Conservation (phyloP, 106 monocot species). For the Vanilla planifolia region DNA sequence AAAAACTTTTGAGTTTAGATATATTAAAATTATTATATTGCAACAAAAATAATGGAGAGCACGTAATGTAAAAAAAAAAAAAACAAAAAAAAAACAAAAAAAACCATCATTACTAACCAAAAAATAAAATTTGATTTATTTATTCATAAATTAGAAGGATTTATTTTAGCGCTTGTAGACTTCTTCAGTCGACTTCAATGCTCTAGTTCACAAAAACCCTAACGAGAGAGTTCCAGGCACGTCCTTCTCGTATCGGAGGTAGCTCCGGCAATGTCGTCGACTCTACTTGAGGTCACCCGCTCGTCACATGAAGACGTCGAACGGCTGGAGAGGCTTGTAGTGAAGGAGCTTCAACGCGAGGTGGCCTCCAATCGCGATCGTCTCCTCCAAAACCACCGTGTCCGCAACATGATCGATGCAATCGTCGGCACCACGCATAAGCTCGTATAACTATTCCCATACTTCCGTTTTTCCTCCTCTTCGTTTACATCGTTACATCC, state of each 20-base stretch:
- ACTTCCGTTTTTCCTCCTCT: background rate
- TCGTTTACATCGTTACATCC: background rate
- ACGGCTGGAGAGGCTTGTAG: slow-evolving; percentile 79
- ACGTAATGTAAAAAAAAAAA: too few species aligned
- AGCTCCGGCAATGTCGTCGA: slow-evolving; percentile 66
- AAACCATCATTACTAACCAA: too few species aligned
- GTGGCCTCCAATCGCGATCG: slow-evolving; percentile 73
- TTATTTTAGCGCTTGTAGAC: too few species aligned
- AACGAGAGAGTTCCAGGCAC: too few species aligned
- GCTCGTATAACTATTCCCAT: slow-evolving; percentile 31
- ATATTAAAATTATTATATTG: too few species aligned
- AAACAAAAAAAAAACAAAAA: too few species aligned
- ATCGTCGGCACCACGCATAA: slow-evolving; percentile 60
- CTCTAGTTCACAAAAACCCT: too few species aligned
- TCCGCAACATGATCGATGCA: slow-evolving; percentile 74
- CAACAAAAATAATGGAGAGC: too few species aligned
- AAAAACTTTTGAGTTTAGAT: too few species aligned
- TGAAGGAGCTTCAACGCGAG: slow-evolving; percentile 89
- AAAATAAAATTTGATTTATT: too few species aligned
- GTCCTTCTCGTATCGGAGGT: background rate
- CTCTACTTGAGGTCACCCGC: slow-evolving; percentile 85
- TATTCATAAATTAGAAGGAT: too few species aligned
- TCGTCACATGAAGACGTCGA: slow-evolving; percentile 92
- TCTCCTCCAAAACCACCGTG: slow-evolving; percentile 89
- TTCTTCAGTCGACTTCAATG: too few species aligned